Conservation (phyloP, 805 yeast genomes). For the Candida ipomoeae region DNA sequence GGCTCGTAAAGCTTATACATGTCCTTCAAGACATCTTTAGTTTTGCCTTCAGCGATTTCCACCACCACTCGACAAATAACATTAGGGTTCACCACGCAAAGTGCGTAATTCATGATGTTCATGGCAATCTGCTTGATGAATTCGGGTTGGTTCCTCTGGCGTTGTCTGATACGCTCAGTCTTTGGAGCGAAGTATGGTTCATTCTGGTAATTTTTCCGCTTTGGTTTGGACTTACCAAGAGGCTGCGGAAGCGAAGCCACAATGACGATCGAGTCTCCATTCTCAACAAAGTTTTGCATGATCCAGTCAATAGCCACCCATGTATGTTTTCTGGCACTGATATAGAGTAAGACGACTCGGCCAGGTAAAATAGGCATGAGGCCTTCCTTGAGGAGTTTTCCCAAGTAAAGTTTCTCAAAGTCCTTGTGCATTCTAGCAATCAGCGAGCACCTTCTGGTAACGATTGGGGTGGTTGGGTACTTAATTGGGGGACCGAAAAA, state of each 20-base stretch:
- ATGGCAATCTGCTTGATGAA: slow-evolving; percentile 42
- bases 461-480: slow-evolving; percentile 41
- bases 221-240: slow-evolving; percentile 7
- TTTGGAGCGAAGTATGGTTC: slow-evolving; percentile 19
- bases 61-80: slow-evolving; percentile 49
- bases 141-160: slow-evolving; percentile 44
- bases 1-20: slow-evolving; percentile 62
- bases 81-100: slow-evolving; percentile 44
- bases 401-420: slow-evolving; percentile 45
- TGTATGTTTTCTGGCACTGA: slow-evolving; percentile 69
- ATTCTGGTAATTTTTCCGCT: slow-evolving; percentile 11
- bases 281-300: slow-evolving; percentile 47
- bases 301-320: slow-evolving; percentile 83
- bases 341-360: slow-evolving; percentile 57
- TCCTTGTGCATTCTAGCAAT: slow-evolving; percentile 44
- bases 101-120: slow-evolving; percentile 50
- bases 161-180: slow-evolving; percentile 30
- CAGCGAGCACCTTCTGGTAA: slow-evolving; percentile 41
- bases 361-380: slow-evolving; percentile 42
- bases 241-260: slow-evolving; percentile 46
- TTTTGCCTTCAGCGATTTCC: slow-evolving; percentile 57
- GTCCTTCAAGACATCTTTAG: slow-evolving; percentile 54
- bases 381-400: slow-evolving; percentile 26
- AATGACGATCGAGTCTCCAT: slow-evolving; percentile 66
- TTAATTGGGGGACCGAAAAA: slow-evolving; percentile 13